Base-by-base conservation (phyloP, 768 basidiomycete genomes). In the Leccinum pellstonianum region DNA sequence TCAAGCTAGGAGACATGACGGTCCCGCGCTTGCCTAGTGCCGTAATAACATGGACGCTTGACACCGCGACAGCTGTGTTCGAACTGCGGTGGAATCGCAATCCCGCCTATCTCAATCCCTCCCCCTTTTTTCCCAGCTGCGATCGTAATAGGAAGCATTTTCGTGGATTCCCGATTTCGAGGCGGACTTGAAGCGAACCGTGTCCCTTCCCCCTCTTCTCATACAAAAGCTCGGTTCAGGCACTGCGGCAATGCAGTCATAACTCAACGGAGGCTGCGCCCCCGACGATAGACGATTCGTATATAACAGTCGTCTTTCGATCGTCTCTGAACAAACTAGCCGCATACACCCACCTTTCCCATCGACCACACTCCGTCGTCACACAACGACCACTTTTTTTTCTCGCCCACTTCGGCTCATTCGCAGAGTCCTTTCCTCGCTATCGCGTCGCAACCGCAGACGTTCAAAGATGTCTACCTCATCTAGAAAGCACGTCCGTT, bases 401-500 rank as follows among this genome's bases (percentile, higher is more conserved):
- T 17, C 27, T 11, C 31, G 49, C 12, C 37, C 23, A 41, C 52
- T 27, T 43, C 38, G 31, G 56, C 68, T 63, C 53, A n/a, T 64
- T 15, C 59, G 15, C 15, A 60, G 64, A 63, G 60, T 51, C 35
- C 7, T 58, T 25, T 49, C 47, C 33, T 48, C 52, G 61, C 59
- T 64, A 56, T 62, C 62, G 52, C 63, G 48, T 54, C 61, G 43
- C 33, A 23, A 19, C 23, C 19, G 29, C 52, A 55, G 15, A 38
- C 23, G 49, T 15, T 54, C 52, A 56, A 64, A 11, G 37, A 74
- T 74, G 72, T 57, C 72, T 2, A 17, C 2, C 3, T 5, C 2
- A 5, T 5, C 56, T 0, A 63, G 51, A 12, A 73, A 70, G 43
- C 74, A 71, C 7, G 74, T 76, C 57, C 73, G 63, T 35, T 74